Percentiles rank a stretch among this genome's conserved stretches.
These are phyloP conservation scores for Chaetomium cochliodes DNA, from an alignment of 495 filamentous ascomycete genomes.

Conservation along the genomic window DNA sequence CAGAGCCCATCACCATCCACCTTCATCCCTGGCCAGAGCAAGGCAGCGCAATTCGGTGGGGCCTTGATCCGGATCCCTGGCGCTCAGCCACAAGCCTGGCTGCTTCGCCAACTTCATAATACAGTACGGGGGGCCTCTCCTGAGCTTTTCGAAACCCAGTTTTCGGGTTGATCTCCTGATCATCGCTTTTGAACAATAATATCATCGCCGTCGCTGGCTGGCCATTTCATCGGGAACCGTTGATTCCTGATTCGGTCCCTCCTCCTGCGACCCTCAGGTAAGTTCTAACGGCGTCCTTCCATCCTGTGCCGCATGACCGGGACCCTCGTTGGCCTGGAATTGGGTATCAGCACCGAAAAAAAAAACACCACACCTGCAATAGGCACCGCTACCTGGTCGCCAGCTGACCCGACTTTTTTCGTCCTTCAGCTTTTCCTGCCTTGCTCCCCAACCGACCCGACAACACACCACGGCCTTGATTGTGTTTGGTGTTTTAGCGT, in stretches of 20 bases:
- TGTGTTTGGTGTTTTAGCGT: neutral
- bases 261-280: neutral
- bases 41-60: conserved; percentile 17
- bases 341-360: conserved; percentile 20
- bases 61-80: conserved; percentile 23
- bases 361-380: neutral
- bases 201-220: conserved; percentile 17
- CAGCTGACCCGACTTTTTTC: conserved; percentile 24
- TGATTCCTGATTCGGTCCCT: neutral
- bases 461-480: neutral
- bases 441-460: neutral
- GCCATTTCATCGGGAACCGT: conserved; percentile 11
- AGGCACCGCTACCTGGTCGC: neutral
- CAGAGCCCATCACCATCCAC: no score
- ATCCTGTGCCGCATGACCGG: conserved; percentile 14
- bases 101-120: conserved; percentile 29
- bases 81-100: conserved; percentile 30
- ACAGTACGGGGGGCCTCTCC: conserved; percentile 24
- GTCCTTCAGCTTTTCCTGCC: conserved; percentile 2
- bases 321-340: conserved; percentile 21
- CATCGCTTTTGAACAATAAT: conserved; percentile 22
- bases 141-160: conserved; percentile 31
- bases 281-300: conserved; percentile 3
- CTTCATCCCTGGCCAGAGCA: conserved; percentile 21
- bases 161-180: conserved; percentile 25